Base-by-base conservation (phyloP, 202 grass and related monocot genomes). In the Saccharum hybrid region DNA sequence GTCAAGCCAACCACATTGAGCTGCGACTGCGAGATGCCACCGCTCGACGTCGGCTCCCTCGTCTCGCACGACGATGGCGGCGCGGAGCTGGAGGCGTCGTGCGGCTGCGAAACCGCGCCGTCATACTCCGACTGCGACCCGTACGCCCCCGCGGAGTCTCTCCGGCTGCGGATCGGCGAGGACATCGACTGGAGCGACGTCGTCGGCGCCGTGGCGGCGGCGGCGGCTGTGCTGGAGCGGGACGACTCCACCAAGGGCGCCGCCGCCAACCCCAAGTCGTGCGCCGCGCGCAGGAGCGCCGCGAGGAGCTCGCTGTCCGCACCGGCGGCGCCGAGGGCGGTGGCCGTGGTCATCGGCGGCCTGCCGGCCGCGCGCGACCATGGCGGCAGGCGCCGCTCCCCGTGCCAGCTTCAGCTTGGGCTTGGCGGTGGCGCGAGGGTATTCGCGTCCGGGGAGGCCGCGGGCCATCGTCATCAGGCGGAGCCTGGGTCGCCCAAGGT, bases 401-500 rank as follows among this genome's bases (percentile, higher is more conserved):
- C 59, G 63, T 43, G 85, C 38, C 30, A 30, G 52, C 51, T 54
- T 2, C 52, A 57, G 52, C 18, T 57, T 12, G 0, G 0, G 18
- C 51, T 56, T 69, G 83, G 80, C 19, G 74, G 82, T 8, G 74
- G 88, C 65, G 77, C 84, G 43, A 40, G 63, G 78, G 88, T 92
- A 28, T 88, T 88, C 75, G 90, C 88, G 21, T 76, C 90, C 14
- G 76, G 83, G 69, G 91, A 89, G 13, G 81, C 51, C 15, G 75
- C 41, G 10, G 86, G 63, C 0, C n/a, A 5, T 18, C 49, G 4
- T 23, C 54, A 2, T 3, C 18, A 23, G 57, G 18, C 37, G 4
- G 93, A 96, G 84, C 93, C 93, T 18, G 56, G 74, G 11, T 96
- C 93, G 57, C 93, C 93, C 14, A 91, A 93, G 90, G 88, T 96